Base-by-base conservation (phyloP, 768 basidiomycete species). In the Phallus indusiatus region DNA sequence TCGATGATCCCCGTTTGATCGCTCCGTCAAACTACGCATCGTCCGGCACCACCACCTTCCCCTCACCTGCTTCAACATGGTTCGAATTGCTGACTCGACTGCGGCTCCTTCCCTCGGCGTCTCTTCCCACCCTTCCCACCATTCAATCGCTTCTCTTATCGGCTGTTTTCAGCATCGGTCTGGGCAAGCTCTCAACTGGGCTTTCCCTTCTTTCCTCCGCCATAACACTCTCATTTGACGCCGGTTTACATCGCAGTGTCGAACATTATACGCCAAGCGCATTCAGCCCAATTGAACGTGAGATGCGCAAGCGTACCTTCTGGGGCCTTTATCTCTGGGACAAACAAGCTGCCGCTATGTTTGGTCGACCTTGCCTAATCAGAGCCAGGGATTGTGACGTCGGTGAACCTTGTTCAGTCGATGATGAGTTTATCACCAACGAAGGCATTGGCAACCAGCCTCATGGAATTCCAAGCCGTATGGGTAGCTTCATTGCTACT, bases 291-390 rank as follows among this genome's bases (percentile, higher is more conserved):
- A 86, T 94, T 63, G 93, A 94, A 69, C 87, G 89, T 61, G 91
- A 95, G 69, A 84, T 93, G 28, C 81, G 94, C 60, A 95, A 94
- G 71, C 84, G 93, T 64, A 95, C 94, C 0, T 96, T 96, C 71
- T 96, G 93, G 92, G 90, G 90, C 60, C 90, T 94, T 24, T 96
- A 95, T 72, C 80, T 90, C 53, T 95, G 94, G 94, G 94, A 96
- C 72, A 95, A 96, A 72, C 93, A 94, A 67, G 82, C 93, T 7
- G 77, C 83, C 11, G 87, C 89, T 60, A 87, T 91, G 70, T 94
- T 95, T 69, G 93, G 94, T 22, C 78, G 93, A 22, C 93, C 93
- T 34, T 84, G 92, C 2, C 81, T 94, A 77, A 78, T 96, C 64
- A 81, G 92, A 50, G 72, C 94, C 61, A 79, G 90, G 62, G 93